Base-by-base conservation (phyloP, 1,284 basidiomycete genomes). In the Puccinia hordei region DNA sequence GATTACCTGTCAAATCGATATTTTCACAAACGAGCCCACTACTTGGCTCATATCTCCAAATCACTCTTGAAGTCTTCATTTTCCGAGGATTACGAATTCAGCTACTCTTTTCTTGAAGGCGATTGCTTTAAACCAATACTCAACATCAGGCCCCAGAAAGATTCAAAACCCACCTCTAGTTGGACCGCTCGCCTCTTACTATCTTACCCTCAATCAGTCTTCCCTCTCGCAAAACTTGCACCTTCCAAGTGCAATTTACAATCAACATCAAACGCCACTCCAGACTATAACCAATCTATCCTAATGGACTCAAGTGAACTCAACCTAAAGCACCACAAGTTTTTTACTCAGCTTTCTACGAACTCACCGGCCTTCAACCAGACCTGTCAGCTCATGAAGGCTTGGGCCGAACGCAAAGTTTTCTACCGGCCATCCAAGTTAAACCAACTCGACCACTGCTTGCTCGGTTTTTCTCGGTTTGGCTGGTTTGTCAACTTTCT, bases 21-120 rank as follows among this genome's bases (percentile, higher is more conserved):
- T 86, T 95, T 96, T 85, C 92, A 96, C 85, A 99, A 99, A 86
- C 89, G 93, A 61, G 92, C 93, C 0, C 95, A 92, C 85, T 99
- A 95, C 86, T 89, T 98, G 17, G 92, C 94, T 10, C 89, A 90
- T 3, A 87, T 99, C 73, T 93, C 92, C 2, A 88, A 90, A 12
- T 89, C 90, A 0, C 86, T 98, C 53, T 82, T 65, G 85, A 86
- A 30, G 85, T 87, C 51, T 81, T 81, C 65, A 71, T 63, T 87
- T 88, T 81, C 35, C 83, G 90, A 65, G 86, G 88, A 86, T 51
- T 88, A 91, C 15, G 89, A 91, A 6, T 86, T 89, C 10, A 86
- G 86, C 19, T 93, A 92, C 83, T 88, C 89, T 30, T 91, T 90
- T 0, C 86, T 88, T 0, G 87, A 88, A 9, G 89, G 89, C 19